Conservation (phyloP, 768 basidiomycete species). For the Sporobolomyces phaffii region DNA sequence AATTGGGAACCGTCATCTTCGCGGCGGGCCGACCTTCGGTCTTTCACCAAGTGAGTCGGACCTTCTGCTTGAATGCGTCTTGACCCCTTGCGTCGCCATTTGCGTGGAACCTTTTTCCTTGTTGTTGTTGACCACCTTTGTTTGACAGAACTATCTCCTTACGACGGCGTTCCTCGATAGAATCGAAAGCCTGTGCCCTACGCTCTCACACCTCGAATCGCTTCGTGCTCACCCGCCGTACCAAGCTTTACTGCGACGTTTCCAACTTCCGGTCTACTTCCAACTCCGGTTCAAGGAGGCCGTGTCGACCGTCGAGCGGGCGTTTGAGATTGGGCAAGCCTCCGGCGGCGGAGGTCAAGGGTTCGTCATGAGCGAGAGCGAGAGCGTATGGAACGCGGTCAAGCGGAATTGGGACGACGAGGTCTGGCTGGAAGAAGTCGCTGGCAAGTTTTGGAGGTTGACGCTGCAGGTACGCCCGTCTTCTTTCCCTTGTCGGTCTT, state of each 20-base stretch:
- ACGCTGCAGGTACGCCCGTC: constrained; percentile 66
- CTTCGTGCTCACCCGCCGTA: constrained; percentile 71
- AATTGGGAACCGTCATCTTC: constrained; percentile 75
- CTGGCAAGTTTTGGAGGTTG: constrained; percentile 81
- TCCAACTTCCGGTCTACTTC: constrained; percentile 96
- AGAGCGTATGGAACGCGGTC: constrained; percentile 65
- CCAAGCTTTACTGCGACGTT: constrained; percentile 67
- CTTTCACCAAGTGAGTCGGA: constrained; percentile 65
- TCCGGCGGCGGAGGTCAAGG: constrained; percentile 17
- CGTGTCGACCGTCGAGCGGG: constrained; percentile 66
- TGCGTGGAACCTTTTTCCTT: not conserved
- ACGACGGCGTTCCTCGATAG: constrained; percentile 75
- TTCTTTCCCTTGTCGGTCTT: too few species aligned
- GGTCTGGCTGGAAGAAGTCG: constrained; percentile 74
- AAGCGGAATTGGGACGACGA: constrained; percentile 78
- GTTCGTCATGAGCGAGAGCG: constrained; percentile 39
- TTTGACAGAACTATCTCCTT: constrained; percentile 81
- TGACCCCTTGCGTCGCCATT: not conserved
- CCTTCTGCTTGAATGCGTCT: not conserved
- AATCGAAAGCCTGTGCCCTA: constrained; percentile 76
- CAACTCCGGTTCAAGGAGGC: constrained; percentile 97
- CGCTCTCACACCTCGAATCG: constrained; percentile 59
- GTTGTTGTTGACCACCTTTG: too few species aligned
- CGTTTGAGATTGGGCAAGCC: constrained; percentile 48
- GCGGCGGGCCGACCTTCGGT: constrained; percentile 86